Conservation (phyloP, 1,284 basidiomycete genomes). For the Papiliotrema terrestris region DNA sequence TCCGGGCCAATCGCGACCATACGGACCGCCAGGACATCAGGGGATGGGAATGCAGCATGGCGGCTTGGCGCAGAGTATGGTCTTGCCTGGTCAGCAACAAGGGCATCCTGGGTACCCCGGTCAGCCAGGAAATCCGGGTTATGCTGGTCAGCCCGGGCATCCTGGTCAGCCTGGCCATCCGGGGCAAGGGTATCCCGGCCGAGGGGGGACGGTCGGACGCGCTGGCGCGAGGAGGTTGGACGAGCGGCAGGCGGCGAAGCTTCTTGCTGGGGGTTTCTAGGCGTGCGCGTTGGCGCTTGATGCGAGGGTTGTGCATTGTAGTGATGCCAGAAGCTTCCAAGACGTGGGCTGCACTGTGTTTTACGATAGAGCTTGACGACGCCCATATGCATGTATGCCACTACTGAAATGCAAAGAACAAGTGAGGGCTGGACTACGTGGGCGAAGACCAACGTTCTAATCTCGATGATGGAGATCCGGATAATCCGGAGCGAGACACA, state of each 20-base stretch:
- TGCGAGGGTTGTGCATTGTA: neutral
- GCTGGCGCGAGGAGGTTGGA: conserved; percentile 30
- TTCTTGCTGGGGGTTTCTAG: conserved; percentile 44
- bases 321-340: too few species aligned
- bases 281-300: neutral
- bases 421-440: too few species aligned
- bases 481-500: too few species aligned
- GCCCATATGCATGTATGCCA: too few species aligned
- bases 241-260: conserved; percentile 44
- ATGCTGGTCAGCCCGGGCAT: conserved; percentile 2
- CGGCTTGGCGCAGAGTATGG: conserved; percentile 42
- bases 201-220: conserved; percentile 17
- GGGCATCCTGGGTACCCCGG: neutral
- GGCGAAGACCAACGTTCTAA: too few species aligned
- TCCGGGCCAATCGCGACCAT: too few species aligned
- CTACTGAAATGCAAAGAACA: too few species aligned
- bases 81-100: conserved; percentile 23
- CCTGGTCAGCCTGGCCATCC: neutral
- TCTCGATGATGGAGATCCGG: too few species aligned
- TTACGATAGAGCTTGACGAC: too few species aligned
- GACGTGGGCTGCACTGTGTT: too few species aligned
- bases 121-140: conserved; percentile 8
- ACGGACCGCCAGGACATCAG: too few species aligned
- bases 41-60: neutral
- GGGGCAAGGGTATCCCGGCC: conserved; percentile 5